Percentiles rank a stretch among this genome's conserved stretches.
phyloP scores from a whole-genome alignment of 2,329 filamentous ascomycete genomes.

The Ceratocystis papillata region DNA sequence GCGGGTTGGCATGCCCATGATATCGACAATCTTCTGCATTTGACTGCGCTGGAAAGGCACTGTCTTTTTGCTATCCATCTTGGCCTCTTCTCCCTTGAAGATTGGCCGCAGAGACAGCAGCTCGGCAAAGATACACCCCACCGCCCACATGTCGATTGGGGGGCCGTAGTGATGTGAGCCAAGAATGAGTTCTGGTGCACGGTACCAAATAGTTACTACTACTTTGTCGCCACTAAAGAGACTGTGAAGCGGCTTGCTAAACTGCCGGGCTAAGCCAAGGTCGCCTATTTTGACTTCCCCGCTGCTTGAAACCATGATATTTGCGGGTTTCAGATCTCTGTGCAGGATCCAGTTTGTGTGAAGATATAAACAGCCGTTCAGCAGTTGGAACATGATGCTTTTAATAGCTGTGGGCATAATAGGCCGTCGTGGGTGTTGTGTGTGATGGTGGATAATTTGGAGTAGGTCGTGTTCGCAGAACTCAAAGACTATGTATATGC shows the following conservation, averaged over 20 bases:
- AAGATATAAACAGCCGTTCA: conserved; percentile 89
- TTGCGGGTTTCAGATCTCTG: conserved; percentile 91
- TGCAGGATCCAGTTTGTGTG: conserved; percentile 97
- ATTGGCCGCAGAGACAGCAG: conserved; percentile 81
- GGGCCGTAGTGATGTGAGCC: conserved; percentile 94
- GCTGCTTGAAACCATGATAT: conserved; percentile 90
- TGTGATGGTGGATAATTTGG: conserved; percentile 97
- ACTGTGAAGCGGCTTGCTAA: conserved; percentile 85
- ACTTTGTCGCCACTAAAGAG: conserved; percentile 94
- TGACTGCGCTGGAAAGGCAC: conserved; percentile 96
- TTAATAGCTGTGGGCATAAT: conserved; percentile 84
- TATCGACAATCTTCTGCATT: conserved; percentile 98
- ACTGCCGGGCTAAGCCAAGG: conserved; percentile 79
- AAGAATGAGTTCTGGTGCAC: conserved; percentile 83
- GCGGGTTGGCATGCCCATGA: conserved; percentile 81
- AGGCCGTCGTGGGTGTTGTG: conserved; percentile 72
- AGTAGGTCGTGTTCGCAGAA: conserved; percentile 95
- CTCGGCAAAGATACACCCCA: conserved; percentile 96
- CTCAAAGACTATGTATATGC: conserved; percentile 99
- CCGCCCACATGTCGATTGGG: conserved; percentile 93
- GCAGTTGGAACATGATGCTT: conserved; percentile 88
- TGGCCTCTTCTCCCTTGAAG: conserved; percentile 97
- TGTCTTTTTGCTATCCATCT: conserved; percentile 97
- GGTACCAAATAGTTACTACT: conserved; percentile 98
- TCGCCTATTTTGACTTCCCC: conserved; percentile 94